phyloP scores from a whole-genome alignment of 1,139 yeast species.

The Zygoascus meyerae region DNA sequence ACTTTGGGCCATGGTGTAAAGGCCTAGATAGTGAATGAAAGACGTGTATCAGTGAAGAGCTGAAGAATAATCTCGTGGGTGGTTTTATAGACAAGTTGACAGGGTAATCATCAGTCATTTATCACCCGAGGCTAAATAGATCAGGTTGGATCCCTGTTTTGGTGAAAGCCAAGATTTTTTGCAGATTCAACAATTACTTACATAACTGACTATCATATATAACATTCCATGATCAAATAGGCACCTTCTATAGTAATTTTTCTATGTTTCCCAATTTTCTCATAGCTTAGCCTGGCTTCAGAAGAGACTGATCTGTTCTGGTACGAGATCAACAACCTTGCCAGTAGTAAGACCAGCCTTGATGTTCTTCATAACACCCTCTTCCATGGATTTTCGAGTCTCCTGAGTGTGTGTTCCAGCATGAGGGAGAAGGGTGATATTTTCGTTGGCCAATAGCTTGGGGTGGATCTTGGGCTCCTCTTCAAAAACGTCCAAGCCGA shows the following conservation, averaged over 20 bases:
- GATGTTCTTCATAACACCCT: constrained; percentile 44
- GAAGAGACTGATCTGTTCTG: constrained; percentile 12
- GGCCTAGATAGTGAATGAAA: constrained; percentile 30
- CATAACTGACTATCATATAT: too few species aligned
- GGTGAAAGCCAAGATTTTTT: too few species aligned
- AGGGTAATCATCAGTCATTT: too few species aligned
- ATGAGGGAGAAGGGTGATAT: constrained; percentile 57
- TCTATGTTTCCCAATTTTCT: too few species aligned
- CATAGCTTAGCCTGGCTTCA: too few species aligned
- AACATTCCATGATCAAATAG: too few species aligned
- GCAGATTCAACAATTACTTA: too few species aligned
- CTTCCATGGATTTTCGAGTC: constrained; percentile 53
- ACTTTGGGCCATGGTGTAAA: constrained; percentile 23
- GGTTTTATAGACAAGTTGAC: not conserved
- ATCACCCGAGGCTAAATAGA: too few species aligned
- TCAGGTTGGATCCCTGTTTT: too few species aligned
- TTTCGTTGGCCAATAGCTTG: constrained; percentile 32
- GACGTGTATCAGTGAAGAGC: constrained; percentile 30
- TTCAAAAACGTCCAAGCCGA: constrained; percentile 69
- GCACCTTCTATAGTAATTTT: too few species aligned
- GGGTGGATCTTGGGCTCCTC: constrained; percentile 54
- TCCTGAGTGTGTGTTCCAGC: constrained; percentile 58
- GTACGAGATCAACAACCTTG: constrained; percentile 35
- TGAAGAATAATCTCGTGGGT: constrained; percentile 7
- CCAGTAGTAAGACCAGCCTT: constrained; percentile 46